Evolutionary conservation across 345 rosid species (phyloP), one percentile per base, ranked within the genome.

Genomic region (Pistacia integerrima): DNA sequence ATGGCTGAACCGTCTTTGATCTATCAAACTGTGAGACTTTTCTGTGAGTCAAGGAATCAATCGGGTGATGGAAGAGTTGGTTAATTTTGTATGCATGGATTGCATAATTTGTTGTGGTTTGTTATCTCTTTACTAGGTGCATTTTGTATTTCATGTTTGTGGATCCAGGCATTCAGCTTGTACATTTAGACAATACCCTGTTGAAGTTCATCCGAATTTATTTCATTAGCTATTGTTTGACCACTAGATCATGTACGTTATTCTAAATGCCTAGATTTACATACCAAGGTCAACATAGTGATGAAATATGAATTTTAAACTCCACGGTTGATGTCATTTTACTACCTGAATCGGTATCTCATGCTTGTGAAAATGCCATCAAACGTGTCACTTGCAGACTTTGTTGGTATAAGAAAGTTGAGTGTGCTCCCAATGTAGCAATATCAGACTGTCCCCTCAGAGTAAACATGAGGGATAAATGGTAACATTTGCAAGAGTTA

Each of bases 1-100:
- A 93, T 96, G 97, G 98, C 95, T 8, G 97, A 96, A 84, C 94
- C 97, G 63, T 88, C 91, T 58, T 79, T 86, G 16, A 96, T 96
- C 78, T 86, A 90, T 87, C 86, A 92, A 12, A 92, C 97, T 10
- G 90, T 93, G 11, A 88, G 97, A 64, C 87, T 92, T 44, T 91
- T 89, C 81, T 83, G 84, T 57, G 94, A 91, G 89, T 81, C 93
- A 1, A 87, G 90, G 81, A 75, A 70, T 78, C 87, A 76, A 69
- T 77, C 74, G 11, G 79, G 78, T 3, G 76, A 68, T 25, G 66
- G 72, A 78, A 67, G 72, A 64, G 25, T 56, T 22, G 30, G 59
- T 51, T 63, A 56, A 72, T n/a, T 49, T 16, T 4, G 18, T 62
- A 33, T 59, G 54, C 20, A 36, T 25, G 28, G 38, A 61, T 56